Evolutionary conservation across 208 protist species (phyloP).

Genomic region (Acanthamoeba lenticulata): DNA sequence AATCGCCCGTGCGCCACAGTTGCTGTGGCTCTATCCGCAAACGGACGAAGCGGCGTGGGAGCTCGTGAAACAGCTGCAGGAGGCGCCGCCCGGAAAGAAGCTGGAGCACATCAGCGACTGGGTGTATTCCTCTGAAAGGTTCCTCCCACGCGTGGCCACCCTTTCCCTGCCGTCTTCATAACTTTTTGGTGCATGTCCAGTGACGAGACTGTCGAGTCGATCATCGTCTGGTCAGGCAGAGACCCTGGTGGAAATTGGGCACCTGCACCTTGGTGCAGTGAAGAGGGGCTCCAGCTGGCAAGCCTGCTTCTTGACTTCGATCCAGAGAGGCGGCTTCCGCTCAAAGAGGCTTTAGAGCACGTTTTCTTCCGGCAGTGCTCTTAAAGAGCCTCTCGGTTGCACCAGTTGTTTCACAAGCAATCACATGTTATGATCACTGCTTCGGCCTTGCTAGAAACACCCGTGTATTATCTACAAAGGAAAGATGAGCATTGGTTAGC

Average conservation of each 20-base stretch:
- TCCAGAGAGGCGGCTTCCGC: neutral
- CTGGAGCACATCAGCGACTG: neutral
- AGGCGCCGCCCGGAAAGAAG: neutral
- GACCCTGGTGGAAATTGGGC: neutral
- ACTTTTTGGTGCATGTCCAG: neutral
- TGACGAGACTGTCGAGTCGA: neutral
- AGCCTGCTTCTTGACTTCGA: neutral
- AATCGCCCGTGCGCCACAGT: neutral
- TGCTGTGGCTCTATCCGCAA: neutral
- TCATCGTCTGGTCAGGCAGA: neutral
- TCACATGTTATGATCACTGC: no score
- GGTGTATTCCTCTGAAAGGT: neutral
- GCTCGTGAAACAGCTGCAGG: neutral
- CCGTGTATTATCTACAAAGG: no score
- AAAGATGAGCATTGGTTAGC: no score
- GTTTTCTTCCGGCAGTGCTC: neutral
- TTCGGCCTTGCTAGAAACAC: no score
- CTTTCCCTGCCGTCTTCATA: neutral
- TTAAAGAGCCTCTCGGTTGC: no score
- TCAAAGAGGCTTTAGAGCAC: neutral
- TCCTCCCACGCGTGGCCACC: neutral
- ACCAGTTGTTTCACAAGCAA: no score
- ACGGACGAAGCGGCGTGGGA: neutral
- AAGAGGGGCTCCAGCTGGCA: neutral
- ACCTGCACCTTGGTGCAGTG: neutral